A percentile compares a stretch with the other conserved stretches of the same genome.
These are phyloP conservation scores for Pythium phragmiticola DNA, from an alignment of 352 stramenopile genomes.

Conservation along the genomic window DNA sequence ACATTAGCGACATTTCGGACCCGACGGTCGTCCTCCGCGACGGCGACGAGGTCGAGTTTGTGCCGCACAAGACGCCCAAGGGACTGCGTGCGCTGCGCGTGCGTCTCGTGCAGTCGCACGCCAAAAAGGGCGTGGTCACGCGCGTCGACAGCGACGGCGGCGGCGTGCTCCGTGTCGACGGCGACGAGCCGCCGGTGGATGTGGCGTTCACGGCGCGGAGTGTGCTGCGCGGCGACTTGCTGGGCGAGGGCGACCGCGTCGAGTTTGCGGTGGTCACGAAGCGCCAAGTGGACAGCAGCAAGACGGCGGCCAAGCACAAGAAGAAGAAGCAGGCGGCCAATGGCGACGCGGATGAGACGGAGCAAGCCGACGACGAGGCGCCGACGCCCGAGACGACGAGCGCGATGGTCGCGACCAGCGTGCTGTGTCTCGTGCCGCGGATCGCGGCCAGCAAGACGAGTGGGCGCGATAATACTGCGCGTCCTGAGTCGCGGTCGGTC, in stretches of 20 bases:
- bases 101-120: constrained; percentile 47
- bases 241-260: constrained; percentile 67
- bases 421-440: constrained; percentile 38
- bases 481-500: constrained; percentile 47
- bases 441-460: background rate
- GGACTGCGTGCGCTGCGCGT: constrained; percentile 54
- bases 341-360: constrained; percentile 2
- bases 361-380: constrained; percentile 21
- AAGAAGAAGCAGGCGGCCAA: constrained; percentile 7
- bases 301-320: constrained; percentile 11
- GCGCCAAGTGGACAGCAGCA: constrained; percentile 25
- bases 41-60: constrained; percentile 72
- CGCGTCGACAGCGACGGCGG: constrained; percentile 43
- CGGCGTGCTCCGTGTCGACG: constrained; percentile 59
- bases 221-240: constrained; percentile 59
- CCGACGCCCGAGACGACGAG: constrained; percentile 12
- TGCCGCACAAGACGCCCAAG: constrained; percentile 42
- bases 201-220: constrained; percentile 46
- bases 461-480: constrained; percentile 1
- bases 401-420: constrained; percentile 37
- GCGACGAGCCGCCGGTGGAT: constrained; percentile 26
- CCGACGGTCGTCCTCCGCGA: constrained; percentile 56
- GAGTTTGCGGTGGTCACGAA: constrained; percentile 51
- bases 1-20: constrained; percentile 68
- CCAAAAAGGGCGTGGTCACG: constrained; percentile 59